Percentiles rank a stretch among this genome's conserved stretches.
phyloP scores from a whole-genome alignment of 2,329 filamentous ascomycete species.

The Trichoderma sp. region DNA sequence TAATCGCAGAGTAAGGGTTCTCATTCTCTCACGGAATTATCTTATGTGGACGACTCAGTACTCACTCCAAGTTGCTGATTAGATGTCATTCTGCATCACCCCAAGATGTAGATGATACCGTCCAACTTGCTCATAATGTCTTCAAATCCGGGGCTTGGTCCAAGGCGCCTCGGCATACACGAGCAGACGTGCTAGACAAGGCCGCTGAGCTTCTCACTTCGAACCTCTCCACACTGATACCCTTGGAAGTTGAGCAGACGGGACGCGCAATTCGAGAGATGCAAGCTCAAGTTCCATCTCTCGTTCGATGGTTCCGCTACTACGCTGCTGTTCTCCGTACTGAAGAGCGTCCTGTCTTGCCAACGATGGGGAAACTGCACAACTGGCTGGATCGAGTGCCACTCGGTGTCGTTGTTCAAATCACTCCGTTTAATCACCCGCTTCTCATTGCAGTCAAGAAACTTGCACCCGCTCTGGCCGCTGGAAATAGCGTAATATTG shows the following conservation, averaged over 20 bases:
- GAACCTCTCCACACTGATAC: conserved; percentile 57
- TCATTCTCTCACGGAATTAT: neutral
- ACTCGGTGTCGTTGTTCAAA: conserved; percentile 58
- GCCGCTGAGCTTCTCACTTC: conserved; percentile 56
- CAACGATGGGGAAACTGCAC: conserved; percentile 61
- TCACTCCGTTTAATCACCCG: conserved; percentile 62
- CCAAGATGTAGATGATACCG: conserved; percentile 32
- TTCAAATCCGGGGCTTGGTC: conserved; percentile 70
- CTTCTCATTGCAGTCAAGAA: conserved; percentile 62
- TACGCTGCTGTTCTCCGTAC: conserved; percentile 68
- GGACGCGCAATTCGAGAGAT: conserved; percentile 70
- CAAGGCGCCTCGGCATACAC: conserved; percentile 53
- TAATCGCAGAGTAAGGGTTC: conserved; percentile 12
- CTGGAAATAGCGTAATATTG: conserved; percentile 60
- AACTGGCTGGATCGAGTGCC: conserved; percentile 58
- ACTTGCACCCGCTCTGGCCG: conserved; percentile 59
- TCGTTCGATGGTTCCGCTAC: conserved; percentile 71
- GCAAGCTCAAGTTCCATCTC: conserved; percentile 65
- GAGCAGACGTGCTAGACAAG: conserved; percentile 63
- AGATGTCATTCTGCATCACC: conserved; percentile 35
- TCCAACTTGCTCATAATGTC: conserved; percentile 58
- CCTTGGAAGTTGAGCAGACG: conserved; percentile 66
- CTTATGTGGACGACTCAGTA: neutral
- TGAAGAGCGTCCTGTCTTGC: conserved; percentile 66
- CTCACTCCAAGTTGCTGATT: neutral